These are phyloP conservation scores for Asparagopsis taxiformis DNA, from an alignment of 31 red algal genomes.

Conservation along the genomic window DNA sequence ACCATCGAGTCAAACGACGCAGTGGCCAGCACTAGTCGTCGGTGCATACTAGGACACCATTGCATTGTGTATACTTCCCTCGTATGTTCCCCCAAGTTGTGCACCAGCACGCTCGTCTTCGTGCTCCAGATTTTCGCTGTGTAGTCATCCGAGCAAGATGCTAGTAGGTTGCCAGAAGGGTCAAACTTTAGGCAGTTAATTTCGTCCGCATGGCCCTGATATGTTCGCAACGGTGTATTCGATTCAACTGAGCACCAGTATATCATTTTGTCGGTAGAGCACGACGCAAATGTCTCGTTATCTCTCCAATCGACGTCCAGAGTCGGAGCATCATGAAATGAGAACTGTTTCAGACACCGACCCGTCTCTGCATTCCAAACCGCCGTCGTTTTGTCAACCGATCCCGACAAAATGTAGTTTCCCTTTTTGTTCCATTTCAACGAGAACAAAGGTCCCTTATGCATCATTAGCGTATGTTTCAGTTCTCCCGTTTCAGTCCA, in stretches of 20 bases:
- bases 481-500: slow-evolving; percentile 86
- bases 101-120: slow-evolving; percentile 39
- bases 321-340: slow-evolving; percentile 76
- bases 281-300: slow-evolving; percentile 90
- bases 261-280: slow-evolving; percentile 94
- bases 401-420: slow-evolving; percentile 81
- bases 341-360: slow-evolving; percentile 74
- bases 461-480: slow-evolving; percentile 56
- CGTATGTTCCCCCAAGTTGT: slow-evolving; percentile 81
- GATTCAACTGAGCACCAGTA: slow-evolving; percentile 76
- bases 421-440: slow-evolving; percentile 95
- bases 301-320: slow-evolving; percentile 96
- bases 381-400: slow-evolving; percentile 82
- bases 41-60: slow-evolving; percentile 79
- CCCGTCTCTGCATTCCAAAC: slow-evolving; percentile 83
- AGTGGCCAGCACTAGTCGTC: slow-evolving; percentile 76
- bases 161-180: slow-evolving; percentile 86
- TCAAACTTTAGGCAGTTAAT: slow-evolving; percentile 94
- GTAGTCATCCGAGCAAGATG: slow-evolving; percentile 94
- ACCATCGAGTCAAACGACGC: slow-evolving; percentile 96
- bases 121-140: slow-evolving; percentile 94
- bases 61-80: slow-evolving; percentile 91
- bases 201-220: slow-evolving; percentile 91
- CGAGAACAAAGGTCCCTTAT: slow-evolving; percentile 89
- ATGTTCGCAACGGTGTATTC: slow-evolving; percentile 61